Conservation (phyloP, 2,329 filamentous ascomycete species). For the Emmonsiellopsis sp. region DNA sequence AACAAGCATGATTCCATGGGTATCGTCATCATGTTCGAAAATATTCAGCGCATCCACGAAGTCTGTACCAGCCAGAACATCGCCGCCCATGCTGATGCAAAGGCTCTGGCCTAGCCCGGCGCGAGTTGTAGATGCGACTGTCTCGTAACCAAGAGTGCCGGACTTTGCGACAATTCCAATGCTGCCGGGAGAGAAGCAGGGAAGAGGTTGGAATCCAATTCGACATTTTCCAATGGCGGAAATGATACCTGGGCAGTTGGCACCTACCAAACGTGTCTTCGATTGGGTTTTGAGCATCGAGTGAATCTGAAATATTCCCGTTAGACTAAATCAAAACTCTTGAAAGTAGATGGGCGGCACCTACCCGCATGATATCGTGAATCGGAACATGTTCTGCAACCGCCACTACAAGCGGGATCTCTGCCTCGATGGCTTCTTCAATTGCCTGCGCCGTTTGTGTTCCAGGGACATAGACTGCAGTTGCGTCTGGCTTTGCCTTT, state of each 20-base stretch:
- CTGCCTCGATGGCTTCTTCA: constrained; percentile 69
- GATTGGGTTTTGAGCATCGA: constrained; percentile 63
- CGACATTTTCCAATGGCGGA: constrained; percentile 61
- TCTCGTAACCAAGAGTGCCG: constrained; percentile 71
- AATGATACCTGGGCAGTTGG: constrained; percentile 76
- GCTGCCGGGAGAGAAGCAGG: constrained; percentile 59
- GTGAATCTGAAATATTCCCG: constrained; percentile 43
- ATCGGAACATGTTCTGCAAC: constrained; percentile 74
- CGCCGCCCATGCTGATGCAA: constrained; percentile 69
- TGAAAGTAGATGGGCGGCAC: constrained; percentile 13
- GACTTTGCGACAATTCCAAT: constrained; percentile 74
- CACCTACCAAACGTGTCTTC: constrained; percentile 63
- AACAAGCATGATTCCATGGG: constrained; percentile 62
- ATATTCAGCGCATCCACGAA: constrained; percentile 62
- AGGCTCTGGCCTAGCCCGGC: constrained; percentile 70
- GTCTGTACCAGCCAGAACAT: constrained; percentile 64
- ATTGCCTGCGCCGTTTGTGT: constrained; percentile 63
- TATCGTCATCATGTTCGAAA: constrained; percentile 58
- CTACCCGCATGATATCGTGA: constrained; percentile 65
- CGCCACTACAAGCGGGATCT: constrained; percentile 67
- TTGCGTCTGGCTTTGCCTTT: constrained; percentile 64
- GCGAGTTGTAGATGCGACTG: constrained; percentile 63
- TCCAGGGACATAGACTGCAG: constrained; percentile 72
- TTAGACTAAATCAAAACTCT: constrained; percentile 6
- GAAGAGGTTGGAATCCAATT: constrained; percentile 68